Evolutionary conservation across 2,329 filamentous ascomycete genomes (phyloP), one percentile per base, ranked within the genome.

Genomic region (Annulohypoxylon truncatum): DNA sequence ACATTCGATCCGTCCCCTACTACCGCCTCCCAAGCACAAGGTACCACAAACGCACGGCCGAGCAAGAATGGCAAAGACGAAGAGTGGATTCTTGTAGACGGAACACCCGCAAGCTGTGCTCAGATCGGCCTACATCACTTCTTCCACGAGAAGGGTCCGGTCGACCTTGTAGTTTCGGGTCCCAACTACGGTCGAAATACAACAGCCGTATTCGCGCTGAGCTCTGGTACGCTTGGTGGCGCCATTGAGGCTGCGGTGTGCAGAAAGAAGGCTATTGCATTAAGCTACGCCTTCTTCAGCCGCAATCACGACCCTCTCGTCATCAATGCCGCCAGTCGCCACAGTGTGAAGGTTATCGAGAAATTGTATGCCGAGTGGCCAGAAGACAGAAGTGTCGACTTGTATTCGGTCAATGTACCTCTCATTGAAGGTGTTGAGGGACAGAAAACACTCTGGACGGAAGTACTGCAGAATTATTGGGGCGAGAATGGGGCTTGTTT

Each of bases 361-460:
- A 87, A 93, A 67, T 83, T 99, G 5, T 89, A 86, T 72, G 83
- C 85, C 51, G 91, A 94, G 75, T 97, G 93, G 91, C 87, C 83
- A 0, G 80, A 82, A 31, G 89, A 89, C 54, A 79, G 82, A 29
- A 85, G 85, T 64, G 89, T 92, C 4, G 93, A 97, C 75, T 81
- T 98, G n/a, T 98, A 97, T 79, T 92, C 87, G 50, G 89, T 98
- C 72, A 98, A 98, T 76, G 91, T 98, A 7, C 95, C 96, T 18
- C 82, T 98, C 9, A 85, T 96, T 12, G 90, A 92, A 64, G 90
- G 89, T 5, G 88, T 97, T 0, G 90, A 90, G 71, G 77, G 82
- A 15, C 85, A 86, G 57, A 93, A 92, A 80, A 89, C 94, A 3
- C 74, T 96, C n/a, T 97, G 90, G 81, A 95, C 96, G 2, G 82